phyloP scores from a whole-genome alignment of 169 alveolate genomes.

The Plasmodium gallinaceum region DNA sequence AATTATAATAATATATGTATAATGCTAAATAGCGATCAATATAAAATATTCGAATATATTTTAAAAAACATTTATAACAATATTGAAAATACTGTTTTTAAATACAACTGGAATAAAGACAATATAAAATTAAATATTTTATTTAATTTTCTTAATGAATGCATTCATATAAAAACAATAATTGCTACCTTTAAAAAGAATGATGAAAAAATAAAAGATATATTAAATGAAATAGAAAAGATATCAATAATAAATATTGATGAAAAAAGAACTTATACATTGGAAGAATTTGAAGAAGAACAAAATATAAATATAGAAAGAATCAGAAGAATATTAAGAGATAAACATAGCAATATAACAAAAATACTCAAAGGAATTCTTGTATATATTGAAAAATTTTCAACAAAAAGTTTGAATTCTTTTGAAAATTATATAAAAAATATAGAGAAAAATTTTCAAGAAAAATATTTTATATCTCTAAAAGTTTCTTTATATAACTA shows the following conservation, averaged over 20 bases:
- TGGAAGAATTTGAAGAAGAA: conserved; percentile 70
- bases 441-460: conserved; percentile 57
- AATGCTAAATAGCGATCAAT: conserved; percentile 61
- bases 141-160: conserved; percentile 59
- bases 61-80: conserved; percentile 51
- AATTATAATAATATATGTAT: conserved; percentile 57
- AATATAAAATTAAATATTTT: conserved; percentile 47
- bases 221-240: conserved; percentile 53
- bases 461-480: conserved; percentile 69
- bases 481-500: conserved; percentile 73
- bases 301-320: conserved; percentile 63
- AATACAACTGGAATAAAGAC: conserved; percentile 76
- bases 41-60: conserved; percentile 71
- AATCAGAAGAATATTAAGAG: conserved; percentile 55
- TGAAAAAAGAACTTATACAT: conserved; percentile 70
- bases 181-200: conserved; percentile 30
- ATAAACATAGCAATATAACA: conserved; percentile 52
- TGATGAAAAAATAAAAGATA: conserved; percentile 62
- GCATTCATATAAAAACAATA: conserved; percentile 31
- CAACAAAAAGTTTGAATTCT: conserved; percentile 60
- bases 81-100: conserved; percentile 64
- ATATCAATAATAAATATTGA: conserved; percentile 57
- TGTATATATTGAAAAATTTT: conserved; percentile 61
- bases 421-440: conserved; percentile 49
- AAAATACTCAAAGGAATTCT: conserved; percentile 59